Evolutionary conservation across 345 rosid species (phyloP).

Genomic region (Psidium friedrichsthalianum): DNA sequence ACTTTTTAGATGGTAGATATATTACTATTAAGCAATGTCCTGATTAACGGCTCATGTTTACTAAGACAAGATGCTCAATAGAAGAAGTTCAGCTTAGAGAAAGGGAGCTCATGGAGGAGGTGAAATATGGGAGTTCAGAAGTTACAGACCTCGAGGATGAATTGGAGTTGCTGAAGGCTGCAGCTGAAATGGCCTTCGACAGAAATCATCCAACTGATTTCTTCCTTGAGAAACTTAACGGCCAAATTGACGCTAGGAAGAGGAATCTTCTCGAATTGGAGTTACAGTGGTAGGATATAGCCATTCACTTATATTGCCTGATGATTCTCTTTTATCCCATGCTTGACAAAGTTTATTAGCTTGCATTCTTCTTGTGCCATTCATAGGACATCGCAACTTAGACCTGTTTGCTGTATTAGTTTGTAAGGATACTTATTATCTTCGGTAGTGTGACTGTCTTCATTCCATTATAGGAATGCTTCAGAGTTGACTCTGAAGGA

Average conservation of each 20-base stretch:
- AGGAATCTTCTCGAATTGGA: constrained; percentile 26
- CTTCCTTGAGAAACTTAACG: constrained; percentile 37
- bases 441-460: background rate
- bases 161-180: constrained; percentile 38
- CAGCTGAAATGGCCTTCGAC: constrained; percentile 44
- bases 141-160: constrained; percentile 36
- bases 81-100: constrained; percentile 22
- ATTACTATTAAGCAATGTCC: background rate
- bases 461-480: constrained; percentile 36
- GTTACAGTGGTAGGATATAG: constrained; percentile 38
- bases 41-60: background rate
- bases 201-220: constrained; percentile 29
- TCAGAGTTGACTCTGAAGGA: constrained; percentile 36
- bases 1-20: background rate
- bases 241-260: constrained; percentile 29
- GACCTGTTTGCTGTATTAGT: background rate
- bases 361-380: background rate
- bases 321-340: background rate
- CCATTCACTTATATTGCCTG: background rate
- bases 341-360: background rate
- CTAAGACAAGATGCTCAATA: constrained; percentile 1
- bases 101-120: constrained; percentile 22
- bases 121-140: constrained; percentile 27
- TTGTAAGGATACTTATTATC: background rate
- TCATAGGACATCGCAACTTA: background rate